phyloP scores from a whole-genome alignment of 768 basidiomycete species.

The Tylopilus sp. region DNA sequence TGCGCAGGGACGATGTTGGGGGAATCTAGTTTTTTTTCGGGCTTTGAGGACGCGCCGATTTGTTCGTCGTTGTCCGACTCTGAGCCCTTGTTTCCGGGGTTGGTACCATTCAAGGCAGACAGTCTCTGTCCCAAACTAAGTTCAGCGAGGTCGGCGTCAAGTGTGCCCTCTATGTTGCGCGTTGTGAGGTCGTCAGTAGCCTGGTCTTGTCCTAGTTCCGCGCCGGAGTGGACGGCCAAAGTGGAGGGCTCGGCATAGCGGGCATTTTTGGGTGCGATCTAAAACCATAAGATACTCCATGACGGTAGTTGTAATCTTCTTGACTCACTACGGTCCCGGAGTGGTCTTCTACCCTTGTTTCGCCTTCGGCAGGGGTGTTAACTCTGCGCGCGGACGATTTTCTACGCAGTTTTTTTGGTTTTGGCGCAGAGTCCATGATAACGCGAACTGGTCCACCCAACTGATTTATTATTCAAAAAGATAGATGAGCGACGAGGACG shows the following conservation, averaged over 20 bases:
- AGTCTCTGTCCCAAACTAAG: slow-evolving; percentile 89
- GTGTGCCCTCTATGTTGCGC: slow-evolving; percentile 58
- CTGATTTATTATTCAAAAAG: background rate
- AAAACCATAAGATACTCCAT: slow-evolving; percentile 17
- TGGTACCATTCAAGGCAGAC: slow-evolving; percentile 59
- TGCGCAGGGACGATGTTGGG: slow-evolving; percentile 63
- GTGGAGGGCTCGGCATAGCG: slow-evolving; percentile 66
- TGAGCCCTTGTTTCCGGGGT: slow-evolving; percentile 35
- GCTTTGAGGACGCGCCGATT: slow-evolving; percentile 26
- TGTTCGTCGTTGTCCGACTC: slow-evolving; percentile 48
- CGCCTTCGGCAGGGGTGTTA: slow-evolving; percentile 10
- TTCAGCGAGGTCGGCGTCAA: slow-evolving; percentile 86
- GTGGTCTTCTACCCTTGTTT: slow-evolving; percentile 25
- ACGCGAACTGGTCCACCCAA: background rate
- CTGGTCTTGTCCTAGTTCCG: slow-evolving; percentile 57
- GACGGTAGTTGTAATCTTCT: too few species aligned
- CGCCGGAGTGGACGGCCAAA: slow-evolving; percentile 64
- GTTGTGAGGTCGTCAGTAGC: slow-evolving; percentile 47
- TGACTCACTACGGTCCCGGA: slow-evolving; percentile 18
- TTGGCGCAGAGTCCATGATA: slow-evolving; percentile 46
- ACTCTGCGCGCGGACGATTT: slow-evolving; percentile 41
- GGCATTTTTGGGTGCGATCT: slow-evolving; percentile 46
- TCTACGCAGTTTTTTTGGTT: slow-evolving; percentile 49
- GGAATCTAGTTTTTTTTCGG: slow-evolving; percentile 22
- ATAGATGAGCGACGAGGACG: background rate